Percentiles rank a stretch among this genome's conserved stretches.
Conservation (phyloP, 306 rosid genomes). For the Quercus bicolor region DNA sequence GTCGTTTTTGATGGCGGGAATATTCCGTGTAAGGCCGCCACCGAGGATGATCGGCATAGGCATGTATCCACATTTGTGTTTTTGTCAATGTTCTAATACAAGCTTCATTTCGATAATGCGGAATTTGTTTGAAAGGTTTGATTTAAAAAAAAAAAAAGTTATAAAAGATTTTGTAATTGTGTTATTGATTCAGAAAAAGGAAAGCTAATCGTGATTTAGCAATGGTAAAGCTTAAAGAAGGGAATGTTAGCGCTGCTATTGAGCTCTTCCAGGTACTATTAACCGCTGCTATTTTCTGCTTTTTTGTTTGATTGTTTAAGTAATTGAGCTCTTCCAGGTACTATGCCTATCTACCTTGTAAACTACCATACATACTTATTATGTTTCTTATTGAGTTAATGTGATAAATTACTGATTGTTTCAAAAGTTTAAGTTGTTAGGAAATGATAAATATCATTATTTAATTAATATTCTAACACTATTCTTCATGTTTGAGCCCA, state of each 20-base stretch:
- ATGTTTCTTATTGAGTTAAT: too few relatives aligned
- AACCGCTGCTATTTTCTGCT: neutral
- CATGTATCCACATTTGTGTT: neutral
- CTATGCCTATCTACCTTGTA: neutral
- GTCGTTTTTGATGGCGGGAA: slow-evolving; percentile 59
- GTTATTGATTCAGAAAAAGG: slow-evolving; percentile 47
- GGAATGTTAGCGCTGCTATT: slow-evolving; percentile 66
- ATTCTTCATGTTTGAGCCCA: too few relatives aligned
- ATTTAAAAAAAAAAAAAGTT: neutral
- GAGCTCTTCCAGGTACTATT: slow-evolving; percentile 74
- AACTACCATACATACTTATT: too few relatives aligned
- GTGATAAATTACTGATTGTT: too few relatives aligned
- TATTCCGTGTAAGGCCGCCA: slow-evolving; percentile 43
- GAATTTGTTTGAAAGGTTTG: neutral
- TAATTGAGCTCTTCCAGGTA: too few relatives aligned
- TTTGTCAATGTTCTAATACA: neutral
- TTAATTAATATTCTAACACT: too few relatives aligned
- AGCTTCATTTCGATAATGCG: too few relatives aligned
- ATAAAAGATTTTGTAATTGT: neutral
- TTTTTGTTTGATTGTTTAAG: neutral
- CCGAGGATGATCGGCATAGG: slow-evolving; percentile 50
- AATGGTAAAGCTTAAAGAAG: slow-evolving; percentile 73
- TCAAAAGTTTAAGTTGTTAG: too few relatives aligned
- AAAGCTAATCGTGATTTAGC: slow-evolving; percentile 60
- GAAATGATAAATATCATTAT: too few relatives aligned